A percentile compares a stretch with the other conserved stretches of the same genome.
Conservation (phyloP, 257 asterid species). For the Solanum pinnatisectum region DNA sequence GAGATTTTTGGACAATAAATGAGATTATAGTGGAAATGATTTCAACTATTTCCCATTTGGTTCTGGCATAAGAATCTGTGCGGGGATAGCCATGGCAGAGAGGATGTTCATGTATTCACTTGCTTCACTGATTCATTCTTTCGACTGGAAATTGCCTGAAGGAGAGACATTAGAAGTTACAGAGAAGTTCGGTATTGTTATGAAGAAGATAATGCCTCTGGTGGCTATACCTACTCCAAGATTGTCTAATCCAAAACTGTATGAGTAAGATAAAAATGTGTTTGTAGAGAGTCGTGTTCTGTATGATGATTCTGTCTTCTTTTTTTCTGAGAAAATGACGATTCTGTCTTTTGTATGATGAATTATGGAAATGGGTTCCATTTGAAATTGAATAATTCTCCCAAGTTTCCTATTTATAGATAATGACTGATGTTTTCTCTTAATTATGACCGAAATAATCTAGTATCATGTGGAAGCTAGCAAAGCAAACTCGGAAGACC, state of each 20-base stretch:
- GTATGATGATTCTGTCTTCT: too few species aligned
- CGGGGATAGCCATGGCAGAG: slow-evolving; percentile 57
- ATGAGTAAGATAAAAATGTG: slow-evolving; percentile 3
- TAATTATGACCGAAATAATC: too few species aligned
- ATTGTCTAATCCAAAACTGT: slow-evolving; percentile 18
- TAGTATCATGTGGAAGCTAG: too few species aligned
- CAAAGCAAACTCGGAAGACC: too few species aligned
- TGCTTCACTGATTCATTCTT: slow-evolving; percentile 54
- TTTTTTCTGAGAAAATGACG: too few species aligned
- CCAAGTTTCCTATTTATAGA: too few species aligned
- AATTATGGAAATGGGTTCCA: too few species aligned
- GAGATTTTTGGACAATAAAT: slow-evolving; percentile 34
- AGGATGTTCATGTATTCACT: slow-evolving; percentile 46
- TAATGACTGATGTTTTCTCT: too few species aligned
- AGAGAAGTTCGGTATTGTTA: slow-evolving; percentile 57
- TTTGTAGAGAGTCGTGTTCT: neutral
- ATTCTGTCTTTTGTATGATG: too few species aligned
- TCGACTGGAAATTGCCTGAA: slow-evolving; percentile 37
- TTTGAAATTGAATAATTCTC: too few species aligned
- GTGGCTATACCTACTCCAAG: slow-evolving; percentile 52
- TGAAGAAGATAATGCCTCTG: slow-evolving; percentile 41
- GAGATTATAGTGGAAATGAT: slow-evolving; percentile 47
- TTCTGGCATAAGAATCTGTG: slow-evolving; percentile 60
- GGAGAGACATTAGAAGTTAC: slow-evolving; percentile 31
- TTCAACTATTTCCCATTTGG: slow-evolving; percentile 57